Conservation (phyloP, 164 flowering plant genomes). For the Umbellularia californica region DNA sequence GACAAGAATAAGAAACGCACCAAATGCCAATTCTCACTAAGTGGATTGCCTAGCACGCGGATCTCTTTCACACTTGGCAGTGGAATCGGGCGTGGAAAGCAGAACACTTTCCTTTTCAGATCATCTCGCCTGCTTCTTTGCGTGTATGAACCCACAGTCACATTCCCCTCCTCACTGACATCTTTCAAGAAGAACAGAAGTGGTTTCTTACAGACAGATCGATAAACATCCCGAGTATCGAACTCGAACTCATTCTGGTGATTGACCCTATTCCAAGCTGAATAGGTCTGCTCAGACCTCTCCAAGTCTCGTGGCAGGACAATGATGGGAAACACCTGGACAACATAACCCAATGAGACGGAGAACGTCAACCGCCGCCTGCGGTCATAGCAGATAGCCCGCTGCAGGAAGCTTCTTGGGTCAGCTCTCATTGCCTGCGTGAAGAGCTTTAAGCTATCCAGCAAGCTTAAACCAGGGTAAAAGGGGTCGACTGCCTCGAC, state of each 20-base stretch:
- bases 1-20: slow-evolving; percentile 23
- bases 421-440: slow-evolving; percentile 42
- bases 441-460: slow-evolving; percentile 48
- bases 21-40: slow-evolving; percentile 50
- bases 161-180: slow-evolving; percentile 32
- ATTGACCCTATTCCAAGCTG: slow-evolving; percentile 52
- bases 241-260: slow-evolving; percentile 51
- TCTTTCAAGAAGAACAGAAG: slow-evolving; percentile 49
- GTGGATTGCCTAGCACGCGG: slow-evolving; percentile 38
- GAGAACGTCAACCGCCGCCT: slow-evolving; percentile 37
- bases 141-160: slow-evolving; percentile 40
- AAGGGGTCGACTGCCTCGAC: slow-evolving; percentile 57
- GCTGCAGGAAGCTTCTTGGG: slow-evolving; percentile 51
- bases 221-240: slow-evolving; percentile 38
- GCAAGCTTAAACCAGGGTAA: slow-evolving; percentile 45
- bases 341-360: slow-evolving; percentile 55
- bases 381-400: slow-evolving; percentile 54
- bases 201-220: slow-evolving; percentile 54
- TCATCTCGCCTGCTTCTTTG: slow-evolving; percentile 36
- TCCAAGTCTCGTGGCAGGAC: slow-evolving; percentile 56
- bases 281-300: slow-evolving; percentile 49
- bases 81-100: slow-evolving; percentile 46
- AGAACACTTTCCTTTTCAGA: slow-evolving; percentile 47
- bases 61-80: slow-evolving; percentile 36
- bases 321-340: slow-evolving; percentile 55